Conservation (phyloP, 176 grass and related monocot species). For the Juncus inflexus region DNA sequence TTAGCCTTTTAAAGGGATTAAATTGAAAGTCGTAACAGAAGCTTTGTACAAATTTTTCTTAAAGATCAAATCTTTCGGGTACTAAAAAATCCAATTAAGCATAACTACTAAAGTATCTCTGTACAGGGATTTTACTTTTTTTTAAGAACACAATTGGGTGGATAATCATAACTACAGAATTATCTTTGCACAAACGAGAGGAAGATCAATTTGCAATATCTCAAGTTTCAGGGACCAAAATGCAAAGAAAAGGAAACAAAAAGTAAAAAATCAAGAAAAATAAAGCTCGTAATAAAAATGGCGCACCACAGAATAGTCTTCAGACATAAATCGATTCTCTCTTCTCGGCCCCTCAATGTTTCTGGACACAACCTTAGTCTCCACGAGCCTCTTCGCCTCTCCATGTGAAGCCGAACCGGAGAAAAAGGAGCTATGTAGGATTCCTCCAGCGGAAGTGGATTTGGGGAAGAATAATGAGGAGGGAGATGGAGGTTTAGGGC, state of each 20-base stretch:
- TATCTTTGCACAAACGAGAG: not conserved
- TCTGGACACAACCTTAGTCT: not conserved
- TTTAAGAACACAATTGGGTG: too few species aligned
- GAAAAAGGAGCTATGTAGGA: not conserved
- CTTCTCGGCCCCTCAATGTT: conserved; percentile 4
- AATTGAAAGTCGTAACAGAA: too few species aligned
- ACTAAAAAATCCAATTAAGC: too few species aligned
- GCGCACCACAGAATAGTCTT: conserved; percentile 19
- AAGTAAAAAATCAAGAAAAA: not conserved
- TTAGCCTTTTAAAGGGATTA: too few species aligned
- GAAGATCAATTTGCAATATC: not conserved
- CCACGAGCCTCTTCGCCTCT: not conserved
- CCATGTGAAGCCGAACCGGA: conserved; percentile 3
- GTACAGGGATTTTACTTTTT: too few species aligned
- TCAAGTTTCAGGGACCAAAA: not conserved
- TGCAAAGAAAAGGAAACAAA: not conserved
- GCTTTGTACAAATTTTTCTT: too few species aligned
- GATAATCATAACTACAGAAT: too few species aligned
- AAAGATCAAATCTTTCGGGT: too few species aligned
- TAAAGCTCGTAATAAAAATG: not conserved
- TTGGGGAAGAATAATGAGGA: not conserved
- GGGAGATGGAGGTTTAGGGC: not conserved
- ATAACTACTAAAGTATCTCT: too few species aligned
- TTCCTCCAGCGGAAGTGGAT: not conserved
- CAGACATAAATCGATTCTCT: not conserved